Conservation (phyloP, 2,329 filamentous ascomycete species). For the Paecilomyces formosus region DNA sequence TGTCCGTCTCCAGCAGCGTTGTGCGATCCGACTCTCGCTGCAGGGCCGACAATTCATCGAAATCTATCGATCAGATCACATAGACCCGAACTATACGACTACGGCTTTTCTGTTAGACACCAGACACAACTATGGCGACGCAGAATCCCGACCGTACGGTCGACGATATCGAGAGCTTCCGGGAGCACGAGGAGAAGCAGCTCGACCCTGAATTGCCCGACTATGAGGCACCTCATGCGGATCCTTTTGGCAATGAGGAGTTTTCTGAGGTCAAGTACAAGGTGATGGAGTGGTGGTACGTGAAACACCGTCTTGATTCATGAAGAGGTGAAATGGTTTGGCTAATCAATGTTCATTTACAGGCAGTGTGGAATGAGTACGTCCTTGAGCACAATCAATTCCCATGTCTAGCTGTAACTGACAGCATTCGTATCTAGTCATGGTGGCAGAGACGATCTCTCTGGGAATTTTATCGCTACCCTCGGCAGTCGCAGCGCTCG, state of each 20-base stretch:
- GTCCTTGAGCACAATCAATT: constrained; percentile 3
- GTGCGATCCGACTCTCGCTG: neutral
- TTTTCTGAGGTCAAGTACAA: constrained; percentile 43
- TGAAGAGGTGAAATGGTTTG: neutral
- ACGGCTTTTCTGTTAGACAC: neutral
- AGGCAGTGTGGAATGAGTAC: constrained; percentile 38
- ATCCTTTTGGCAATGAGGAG: constrained; percentile 35
- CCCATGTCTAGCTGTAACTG: neutral
- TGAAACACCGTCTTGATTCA: constrained; percentile 11
- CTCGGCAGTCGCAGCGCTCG: constrained; percentile 44
- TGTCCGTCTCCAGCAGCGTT: neutral
- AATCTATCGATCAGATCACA: neutral
- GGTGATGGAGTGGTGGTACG: constrained; percentile 41
- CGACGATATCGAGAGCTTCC: neutral
- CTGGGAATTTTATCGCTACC: constrained; percentile 51
- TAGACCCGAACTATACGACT: neutral
- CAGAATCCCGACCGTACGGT: neutral
- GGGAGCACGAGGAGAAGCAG: constrained; percentile 13
- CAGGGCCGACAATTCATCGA: neutral
- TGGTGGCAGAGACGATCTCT: constrained; percentile 54
- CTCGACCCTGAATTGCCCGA: constrained; percentile 12
- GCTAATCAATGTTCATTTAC: neutral
- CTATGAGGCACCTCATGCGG: constrained; percentile 5
- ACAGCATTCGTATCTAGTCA: constrained; percentile 26
- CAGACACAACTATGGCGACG: neutral